A percentile compares a stretch with the other conserved stretches of the same genome.
These are phyloP conservation scores for Saccharomyces pastorianus DNA, from an alignment of 1,139 yeast genomes.

Conservation along the genomic window DNA sequence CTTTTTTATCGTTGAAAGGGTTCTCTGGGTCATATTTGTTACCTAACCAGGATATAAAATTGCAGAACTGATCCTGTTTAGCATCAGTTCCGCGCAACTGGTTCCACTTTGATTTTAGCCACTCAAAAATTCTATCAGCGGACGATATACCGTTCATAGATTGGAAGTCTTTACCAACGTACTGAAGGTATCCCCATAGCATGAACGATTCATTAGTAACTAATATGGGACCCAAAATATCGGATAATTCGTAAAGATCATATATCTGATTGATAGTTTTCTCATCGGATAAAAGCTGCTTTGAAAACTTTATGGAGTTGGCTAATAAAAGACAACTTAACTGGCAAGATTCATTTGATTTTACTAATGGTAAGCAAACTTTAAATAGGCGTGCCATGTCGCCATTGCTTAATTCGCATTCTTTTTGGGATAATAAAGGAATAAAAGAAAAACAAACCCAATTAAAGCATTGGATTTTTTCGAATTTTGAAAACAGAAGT, in stretches of 20 bases:
- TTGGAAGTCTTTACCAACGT: constrained; percentile 34
- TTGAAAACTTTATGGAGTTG: constrained; percentile 21
- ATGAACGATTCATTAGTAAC: constrained; percentile 41
- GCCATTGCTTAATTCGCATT: constrained; percentile 13
- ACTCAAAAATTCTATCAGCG: constrained; percentile 34
- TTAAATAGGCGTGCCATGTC: constrained; percentile 32
- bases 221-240: constrained; percentile 49
- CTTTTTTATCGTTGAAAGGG: neutral
- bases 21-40: constrained; percentile 19
- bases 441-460: constrained; percentile 37
- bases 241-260: constrained; percentile 45
- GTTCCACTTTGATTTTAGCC: constrained; percentile 44
- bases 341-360: constrained; percentile 25
- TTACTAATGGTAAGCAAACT: constrained; percentile 42
- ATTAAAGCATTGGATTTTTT: constrained; percentile 24
- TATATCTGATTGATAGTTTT: constrained; percentile 40
- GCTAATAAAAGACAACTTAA: constrained; percentile 31
- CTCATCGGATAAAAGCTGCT: constrained; percentile 31
- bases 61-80: constrained; percentile 28
- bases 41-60: constrained; percentile 40
- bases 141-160: constrained; percentile 18
- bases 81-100: constrained; percentile 12
- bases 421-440: constrained; percentile 28
- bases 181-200: constrained; percentile 46
- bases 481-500: constrained; percentile 13